Evolutionary conservation across 2,329 filamentous ascomycete species (phyloP).

Genomic region (Trichoderma aggressivum): DNA sequence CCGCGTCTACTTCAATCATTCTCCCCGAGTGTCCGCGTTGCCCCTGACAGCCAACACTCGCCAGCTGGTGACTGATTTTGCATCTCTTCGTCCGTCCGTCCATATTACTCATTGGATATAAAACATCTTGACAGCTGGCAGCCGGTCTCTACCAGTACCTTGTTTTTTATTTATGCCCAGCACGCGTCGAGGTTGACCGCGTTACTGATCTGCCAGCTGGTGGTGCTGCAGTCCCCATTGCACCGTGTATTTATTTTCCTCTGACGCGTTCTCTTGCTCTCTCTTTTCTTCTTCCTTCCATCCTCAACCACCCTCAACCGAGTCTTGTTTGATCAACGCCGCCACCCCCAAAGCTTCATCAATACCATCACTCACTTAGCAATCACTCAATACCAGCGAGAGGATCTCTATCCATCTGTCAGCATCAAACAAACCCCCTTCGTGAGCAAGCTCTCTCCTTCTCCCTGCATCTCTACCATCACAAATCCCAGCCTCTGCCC

Average conservation of each 20-base stretch:
- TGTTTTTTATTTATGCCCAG: background rate
- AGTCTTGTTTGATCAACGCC: background rate
- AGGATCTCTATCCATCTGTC: background rate
- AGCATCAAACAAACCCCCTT: background rate
- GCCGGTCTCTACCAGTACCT: background rate
- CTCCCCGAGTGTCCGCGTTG: background rate
- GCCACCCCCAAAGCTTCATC: background rate
- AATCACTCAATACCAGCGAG: background rate
- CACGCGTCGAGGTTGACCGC: background rate
- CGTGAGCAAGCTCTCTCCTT: background rate
- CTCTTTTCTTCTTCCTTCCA: background rate
- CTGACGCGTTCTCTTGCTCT: background rate
- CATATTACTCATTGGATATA: background rate
- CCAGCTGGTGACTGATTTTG: background rate
- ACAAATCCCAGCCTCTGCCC: background rate
- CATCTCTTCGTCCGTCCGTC: background rate
- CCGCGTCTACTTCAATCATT: no score
- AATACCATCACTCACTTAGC: background rate
- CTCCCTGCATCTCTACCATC: background rate
- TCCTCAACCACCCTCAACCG: background rate
- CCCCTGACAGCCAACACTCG: background rate
- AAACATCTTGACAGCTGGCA: background rate
- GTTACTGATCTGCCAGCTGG: background rate
- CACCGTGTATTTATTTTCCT: background rate
- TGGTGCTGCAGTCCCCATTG: background rate